Evolutionary conservation across 495 filamentous ascomycete genomes (phyloP), one percentile per base, ranked within the genome.

Genomic region (Penicillium bialowiezense): DNA sequence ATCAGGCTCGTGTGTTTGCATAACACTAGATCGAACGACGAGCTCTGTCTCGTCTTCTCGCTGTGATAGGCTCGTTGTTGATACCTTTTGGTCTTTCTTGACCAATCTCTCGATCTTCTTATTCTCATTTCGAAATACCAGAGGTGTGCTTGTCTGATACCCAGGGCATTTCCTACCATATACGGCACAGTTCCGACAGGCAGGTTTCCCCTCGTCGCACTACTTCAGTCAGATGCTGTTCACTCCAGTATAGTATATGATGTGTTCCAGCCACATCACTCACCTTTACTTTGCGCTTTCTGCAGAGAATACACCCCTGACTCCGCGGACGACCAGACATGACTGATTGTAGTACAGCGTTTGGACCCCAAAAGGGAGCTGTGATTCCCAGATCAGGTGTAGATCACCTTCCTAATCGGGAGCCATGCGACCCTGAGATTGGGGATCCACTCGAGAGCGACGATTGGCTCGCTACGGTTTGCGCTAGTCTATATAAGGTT

Each of bases 121-220:
- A 18, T 44, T 55, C 29, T 54, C 41, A 29, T 47, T 48, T 12
- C 43, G 41, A 17, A 54, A 41, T 1, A 54, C 31, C 7, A 50
- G 13, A 1, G 38, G 32, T 4, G 44, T 40, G 9, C 19, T 43
- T 5, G 35, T 43, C 5, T 39, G 34, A 29, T 54, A 54, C 23
- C 55, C 55, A 3, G 55, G 51, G 17, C 45, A 54, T 29, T 3
- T 34, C 14, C 43, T 50, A 13, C 51, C 50, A 19, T 58, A 58
- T 20, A 45, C 38, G 14, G 37, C 47, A 37, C 55, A 58, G n/a
- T 51, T 58, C 13, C 47, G 32, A 41, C 51, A 54, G 7, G 40
- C 24, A 9, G 50, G 55, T 32, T 40, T 44, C n/a, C 39, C 31
- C 34, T 58, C 35, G 15, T 37, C 51, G 15, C 39, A 43, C 39